Evolutionary conservation across 495 filamentous ascomycete species (phyloP).

Genomic region (Penicillium daleae): DNA sequence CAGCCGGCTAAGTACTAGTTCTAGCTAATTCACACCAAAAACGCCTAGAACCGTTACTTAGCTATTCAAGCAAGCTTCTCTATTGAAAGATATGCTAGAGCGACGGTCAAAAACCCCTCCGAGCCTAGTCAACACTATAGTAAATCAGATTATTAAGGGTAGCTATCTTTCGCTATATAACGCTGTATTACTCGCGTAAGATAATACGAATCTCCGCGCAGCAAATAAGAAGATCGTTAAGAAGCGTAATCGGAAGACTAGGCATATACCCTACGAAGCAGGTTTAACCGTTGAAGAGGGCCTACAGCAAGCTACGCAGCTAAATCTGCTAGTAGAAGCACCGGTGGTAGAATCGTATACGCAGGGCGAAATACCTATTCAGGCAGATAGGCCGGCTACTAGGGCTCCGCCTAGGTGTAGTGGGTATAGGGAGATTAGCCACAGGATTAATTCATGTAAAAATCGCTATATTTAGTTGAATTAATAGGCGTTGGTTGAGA

Average conservation of each 20-base stretch:
- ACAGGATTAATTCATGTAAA: too few relatives aligned
- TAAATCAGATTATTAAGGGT: background rate
- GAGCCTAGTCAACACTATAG: background rate
- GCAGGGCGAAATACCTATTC: background rate
- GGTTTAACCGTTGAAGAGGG: background rate
- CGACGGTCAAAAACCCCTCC: background rate
- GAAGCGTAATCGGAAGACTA: background rate
- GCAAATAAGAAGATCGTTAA: background rate
- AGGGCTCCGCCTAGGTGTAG: too few relatives aligned
- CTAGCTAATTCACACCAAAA: background rate
- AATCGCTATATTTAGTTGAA: too few relatives aligned
- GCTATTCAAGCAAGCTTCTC: background rate
- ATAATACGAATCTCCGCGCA: background rate
- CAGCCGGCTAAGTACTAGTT: background rate
- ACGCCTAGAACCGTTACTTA: background rate
- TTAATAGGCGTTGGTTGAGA: too few relatives aligned
- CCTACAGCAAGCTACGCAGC: background rate
- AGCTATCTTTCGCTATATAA: background rate
- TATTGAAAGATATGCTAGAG: background rate
- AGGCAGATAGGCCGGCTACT: too few relatives aligned
- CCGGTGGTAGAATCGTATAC: background rate
- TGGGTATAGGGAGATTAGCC: too few relatives aligned
- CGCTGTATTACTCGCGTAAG: background rate
- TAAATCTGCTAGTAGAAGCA: background rate
- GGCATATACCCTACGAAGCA: background rate